A percentile compares a stretch with the other conserved stretches of the same genome.
These are phyloP conservation scores for Aspergillus saccharolyticus DNA, from an alignment of 495 filamentous ascomycete species.

Conservation along the genomic window DNA sequence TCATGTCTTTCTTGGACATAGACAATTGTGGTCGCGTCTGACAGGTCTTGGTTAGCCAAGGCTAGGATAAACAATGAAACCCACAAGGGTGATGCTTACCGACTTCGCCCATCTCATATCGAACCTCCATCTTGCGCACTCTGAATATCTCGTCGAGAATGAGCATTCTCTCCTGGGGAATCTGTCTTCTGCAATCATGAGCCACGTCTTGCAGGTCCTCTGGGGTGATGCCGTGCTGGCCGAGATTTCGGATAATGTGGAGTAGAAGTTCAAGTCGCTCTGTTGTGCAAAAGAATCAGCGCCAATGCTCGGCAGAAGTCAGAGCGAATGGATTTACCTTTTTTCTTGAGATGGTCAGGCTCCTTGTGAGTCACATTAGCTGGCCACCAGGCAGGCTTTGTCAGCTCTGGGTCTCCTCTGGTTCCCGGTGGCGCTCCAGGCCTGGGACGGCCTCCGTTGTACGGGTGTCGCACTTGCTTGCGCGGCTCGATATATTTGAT, in stretches of 20 bases:
- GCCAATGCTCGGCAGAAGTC: not conserved
- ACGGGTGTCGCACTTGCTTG: conserved; percentile 80
- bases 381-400: conserved; percentile 81
- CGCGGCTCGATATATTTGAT: conserved; percentile 79
- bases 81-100: conserved; percentile 28
- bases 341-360: conserved; percentile 77
- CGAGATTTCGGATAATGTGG: conserved; percentile 44
- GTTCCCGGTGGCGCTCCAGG: conserved; percentile 33
- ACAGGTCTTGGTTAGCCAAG: conserved; percentile 5
- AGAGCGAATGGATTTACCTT: conserved; percentile 49
- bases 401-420: conserved; percentile 47
- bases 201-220: conserved; percentile 41
- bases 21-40: conserved; percentile 34
- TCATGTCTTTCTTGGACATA: conserved; percentile 32
- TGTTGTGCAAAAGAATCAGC: conserved; percentile 12
- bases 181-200: conserved; percentile 35
- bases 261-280: conserved; percentile 39
- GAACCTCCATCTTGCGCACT: conserved; percentile 50
- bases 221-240: conserved; percentile 30
- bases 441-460: conserved; percentile 55
- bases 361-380: conserved; percentile 62
- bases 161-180: conserved; percentile 34
- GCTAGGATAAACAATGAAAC: no score
- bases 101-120: conserved; percentile 47
- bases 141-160: conserved; percentile 50